phyloP scores from a whole-genome alignment of 2,329 filamentous ascomycete species.

The Rugonectria rugulosa region DNA sequence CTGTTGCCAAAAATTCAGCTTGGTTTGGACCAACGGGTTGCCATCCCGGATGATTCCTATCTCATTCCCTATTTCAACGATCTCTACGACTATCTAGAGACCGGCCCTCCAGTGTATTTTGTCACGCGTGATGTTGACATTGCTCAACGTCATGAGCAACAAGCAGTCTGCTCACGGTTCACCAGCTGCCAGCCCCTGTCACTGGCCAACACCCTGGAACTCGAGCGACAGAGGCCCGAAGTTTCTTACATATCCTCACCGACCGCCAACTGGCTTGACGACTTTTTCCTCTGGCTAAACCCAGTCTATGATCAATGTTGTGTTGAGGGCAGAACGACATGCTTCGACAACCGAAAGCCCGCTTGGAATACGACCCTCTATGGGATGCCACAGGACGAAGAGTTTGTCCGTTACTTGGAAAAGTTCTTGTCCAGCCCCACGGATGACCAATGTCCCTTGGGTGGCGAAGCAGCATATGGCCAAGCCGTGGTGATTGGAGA shows the following conservation, averaged over 20 bases:
- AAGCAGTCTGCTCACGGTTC: constrained; percentile 89
- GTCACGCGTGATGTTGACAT: constrained; percentile 84
- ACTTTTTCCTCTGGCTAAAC: constrained; percentile 97
- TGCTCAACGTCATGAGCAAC: constrained; percentile 78
- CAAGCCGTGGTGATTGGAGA: constrained; percentile 82
- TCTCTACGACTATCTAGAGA: constrained; percentile 89
- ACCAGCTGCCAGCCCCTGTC: constrained; percentile 86
- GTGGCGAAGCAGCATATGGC: constrained; percentile 86
- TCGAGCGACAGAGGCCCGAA: constrained; percentile 88
- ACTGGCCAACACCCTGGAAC: constrained; percentile 88
- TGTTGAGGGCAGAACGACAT: constrained; percentile 73
- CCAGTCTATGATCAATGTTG: constrained; percentile 78
- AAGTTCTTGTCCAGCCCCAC: constrained; percentile 86
- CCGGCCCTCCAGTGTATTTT: constrained; percentile 95
- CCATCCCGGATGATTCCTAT: constrained; percentile 92
- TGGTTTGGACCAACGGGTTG: constrained; percentile 92
- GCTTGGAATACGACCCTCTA: constrained; percentile 88
- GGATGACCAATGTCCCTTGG: constrained; percentile 84
- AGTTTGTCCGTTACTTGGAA: constrained; percentile 86
- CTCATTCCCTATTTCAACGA: constrained; percentile 97
- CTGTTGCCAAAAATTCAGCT: constrained; percentile 85
- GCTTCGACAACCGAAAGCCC: constrained; percentile 79
- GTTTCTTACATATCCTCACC: constrained; percentile 88
- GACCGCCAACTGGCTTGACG: constrained; percentile 95
- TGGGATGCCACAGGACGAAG: constrained; percentile 92